These are phyloP conservation scores for Tirmania nivea DNA, from an alignment of 495 filamentous ascomycete species.

Conservation along the genomic window DNA sequence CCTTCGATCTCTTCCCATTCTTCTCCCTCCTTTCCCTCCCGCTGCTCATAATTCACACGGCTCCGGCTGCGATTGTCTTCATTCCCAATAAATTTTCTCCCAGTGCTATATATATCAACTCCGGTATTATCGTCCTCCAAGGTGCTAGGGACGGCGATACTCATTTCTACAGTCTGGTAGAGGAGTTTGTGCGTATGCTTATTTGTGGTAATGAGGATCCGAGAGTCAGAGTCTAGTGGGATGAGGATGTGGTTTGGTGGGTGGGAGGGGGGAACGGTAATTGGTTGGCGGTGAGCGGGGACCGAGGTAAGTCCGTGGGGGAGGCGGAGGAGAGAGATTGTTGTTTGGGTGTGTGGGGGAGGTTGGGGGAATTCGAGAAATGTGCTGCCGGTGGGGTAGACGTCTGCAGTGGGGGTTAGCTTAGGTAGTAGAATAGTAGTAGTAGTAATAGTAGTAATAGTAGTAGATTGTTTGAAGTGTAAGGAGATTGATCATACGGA, in stretches of 20 bases:
- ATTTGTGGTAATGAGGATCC: background rate
- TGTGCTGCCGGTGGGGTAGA: background rate
- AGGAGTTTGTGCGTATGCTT: background rate
- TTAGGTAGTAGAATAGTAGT: no score
- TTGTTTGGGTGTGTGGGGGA: background rate
- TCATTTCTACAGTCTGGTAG: background rate
- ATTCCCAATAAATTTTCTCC: background rate
- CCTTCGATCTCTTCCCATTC: background rate
- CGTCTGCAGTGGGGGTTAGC: background rate
- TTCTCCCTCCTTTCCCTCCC: no score
- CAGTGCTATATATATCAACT: no score
- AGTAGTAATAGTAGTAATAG: no score
- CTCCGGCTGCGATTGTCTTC: background rate
- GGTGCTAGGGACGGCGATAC: background rate
- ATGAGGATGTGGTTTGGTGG: no score
- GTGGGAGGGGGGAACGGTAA: no score
- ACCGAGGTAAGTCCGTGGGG: no score
- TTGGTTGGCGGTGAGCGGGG: no score
- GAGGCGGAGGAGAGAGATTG: background rate
- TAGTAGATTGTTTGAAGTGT: no score
- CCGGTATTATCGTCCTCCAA: no score
- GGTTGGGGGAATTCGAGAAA: background rate
- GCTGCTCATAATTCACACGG: background rate
- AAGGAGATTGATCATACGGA: background rate
- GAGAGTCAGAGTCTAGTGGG: no score